Base-by-base conservation (phyloP, 176 grass and related monocot genomes). In the Lolium perenne region DNA sequence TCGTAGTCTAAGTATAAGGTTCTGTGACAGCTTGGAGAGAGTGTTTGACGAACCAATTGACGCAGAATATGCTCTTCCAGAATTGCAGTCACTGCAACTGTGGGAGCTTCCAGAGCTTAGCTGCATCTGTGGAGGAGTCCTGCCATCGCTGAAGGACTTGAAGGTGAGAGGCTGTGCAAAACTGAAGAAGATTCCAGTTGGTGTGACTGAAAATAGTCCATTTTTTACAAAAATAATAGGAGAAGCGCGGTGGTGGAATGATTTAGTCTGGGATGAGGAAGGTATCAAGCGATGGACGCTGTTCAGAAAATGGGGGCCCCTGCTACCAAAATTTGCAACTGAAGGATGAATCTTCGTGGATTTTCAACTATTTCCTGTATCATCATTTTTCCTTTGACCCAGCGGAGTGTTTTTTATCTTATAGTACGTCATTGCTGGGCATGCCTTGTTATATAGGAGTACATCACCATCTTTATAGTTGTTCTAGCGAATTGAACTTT, bases 101-200 rank as follows among this genome's bases (percentile, higher is more conserved):
- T 91, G 68, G 85, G 89, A 87, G 81, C 84, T 84, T 56, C 89
- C 75, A 23, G 56, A 84, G 48, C 80, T 87, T 4, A 74, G 65
- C 7, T 80, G 22, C 20, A 50, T 91, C 0, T 84, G 89, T 69
- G 68, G 38, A 29, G 85, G 85, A 67, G 58, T 80, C 10, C 13
- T 91, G 81, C 85, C 85, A 18, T 87, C 25, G 13, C 71, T 86
- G 7, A 90, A 86, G 84, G 65, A 83, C 16, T 15, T 90, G 17
- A 78, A 90, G 84, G 84, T 90, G 43, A 78, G 51, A 83, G 65
- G 73, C 38, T 90, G 84, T 55, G n/a, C 8, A 14, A 64, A 78
- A 7, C 74, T 91, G 81, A 79, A 5, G 49, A 80, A 40, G 51
- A 79, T 91, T 46, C 89, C 89, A 1, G 40, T 87, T 55, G 67